phyloP scores from a whole-genome alignment of 345 rosid genomes.

The Melaleuca alternifolia region DNA sequence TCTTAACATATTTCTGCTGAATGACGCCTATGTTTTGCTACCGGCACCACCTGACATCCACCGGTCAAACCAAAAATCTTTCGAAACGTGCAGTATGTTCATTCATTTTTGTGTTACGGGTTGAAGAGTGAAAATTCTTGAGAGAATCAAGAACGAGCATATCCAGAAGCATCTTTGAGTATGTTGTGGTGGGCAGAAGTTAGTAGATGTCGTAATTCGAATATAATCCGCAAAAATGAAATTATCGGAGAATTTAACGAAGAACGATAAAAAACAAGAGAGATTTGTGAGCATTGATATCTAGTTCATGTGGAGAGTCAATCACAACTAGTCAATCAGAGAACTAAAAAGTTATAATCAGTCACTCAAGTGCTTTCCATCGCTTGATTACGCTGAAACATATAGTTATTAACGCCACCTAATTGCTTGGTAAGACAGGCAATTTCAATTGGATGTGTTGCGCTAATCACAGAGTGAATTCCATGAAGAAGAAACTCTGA shows the following conservation, averaged over 20 bases:
- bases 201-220: not conserved
- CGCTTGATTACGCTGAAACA: too few species aligned
- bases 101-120: not conserved
- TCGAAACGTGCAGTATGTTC: not conserved
- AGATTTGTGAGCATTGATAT: not conserved
- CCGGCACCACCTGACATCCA: not conserved
- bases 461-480: too few species aligned
- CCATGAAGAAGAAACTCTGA: too few species aligned
- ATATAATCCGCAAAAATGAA: not conserved
- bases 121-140: not conserved
- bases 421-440: too few species aligned
- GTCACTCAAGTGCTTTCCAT: too few species aligned
- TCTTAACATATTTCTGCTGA: not conserved
- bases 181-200: not conserved
- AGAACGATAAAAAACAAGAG: not conserved
- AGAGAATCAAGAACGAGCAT: not conserved
- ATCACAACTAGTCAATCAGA: accelerated
- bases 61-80: not conserved
- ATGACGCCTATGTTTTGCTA: not conserved
- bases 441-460: too few species aligned
- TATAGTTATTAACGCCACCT: too few species aligned
- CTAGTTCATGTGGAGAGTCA: not conserved
- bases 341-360: not conserved
- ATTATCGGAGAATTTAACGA: not conserved
- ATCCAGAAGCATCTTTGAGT: not conserved